A percentile compares a stretch with the other conserved stretches of the same genome.
Evolutionary conservation across 345 rosid species (phyloP).

Genomic region (Acer saccharum): DNA sequence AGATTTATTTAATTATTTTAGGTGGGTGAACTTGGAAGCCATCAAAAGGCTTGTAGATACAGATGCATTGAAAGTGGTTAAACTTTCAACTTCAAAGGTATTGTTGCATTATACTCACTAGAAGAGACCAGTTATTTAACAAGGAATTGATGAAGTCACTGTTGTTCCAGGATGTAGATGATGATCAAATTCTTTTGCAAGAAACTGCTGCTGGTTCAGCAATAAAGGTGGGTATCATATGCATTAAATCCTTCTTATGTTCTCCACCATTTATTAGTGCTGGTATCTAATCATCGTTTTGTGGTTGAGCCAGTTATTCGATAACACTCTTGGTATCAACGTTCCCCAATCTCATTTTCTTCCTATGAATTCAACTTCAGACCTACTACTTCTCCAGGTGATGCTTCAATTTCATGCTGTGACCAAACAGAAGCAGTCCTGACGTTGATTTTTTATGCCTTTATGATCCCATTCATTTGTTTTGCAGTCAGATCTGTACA

Average conservation of each 20-base stretch:
- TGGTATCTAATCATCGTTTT: slow-evolving; percentile 13
- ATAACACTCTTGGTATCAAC: slow-evolving; percentile 39
- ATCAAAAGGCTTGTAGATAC: slow-evolving; percentile 49
- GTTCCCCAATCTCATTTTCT: slow-evolving; percentile 49
- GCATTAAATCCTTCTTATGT: slow-evolving; percentile 4
- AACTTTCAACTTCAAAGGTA: slow-evolving; percentile 37
- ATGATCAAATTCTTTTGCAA: slow-evolving; percentile 18
- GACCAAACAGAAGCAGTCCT: slow-evolving; percentile 7
- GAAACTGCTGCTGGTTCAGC: slow-evolving; percentile 42
- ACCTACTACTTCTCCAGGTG: slow-evolving; percentile 62
- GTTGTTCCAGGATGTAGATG: slow-evolving; percentile 26
- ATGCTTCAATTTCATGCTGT: slow-evolving; percentile 16
- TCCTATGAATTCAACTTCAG: slow-evolving; percentile 52
- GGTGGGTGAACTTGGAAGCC: slow-evolving; percentile 62
- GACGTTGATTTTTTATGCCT: background rate
- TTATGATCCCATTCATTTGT: slow-evolving; percentile 11
- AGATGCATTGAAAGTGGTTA: slow-evolving; percentile 34
- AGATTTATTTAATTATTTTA: slow-evolving; percentile 24
- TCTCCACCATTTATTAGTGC: background rate
- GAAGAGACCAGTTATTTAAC: background rate
- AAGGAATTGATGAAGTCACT: background rate
- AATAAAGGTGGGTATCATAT: slow-evolving; percentile 32
- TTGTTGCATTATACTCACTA: background rate
- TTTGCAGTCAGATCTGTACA: slow-evolving; percentile 65
- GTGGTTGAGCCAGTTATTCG: slow-evolving; percentile 43